These are phyloP conservation scores for Tetratostichococcus sp. DNA, from an alignment of 139 green algal species.

Conservation along the genomic window DNA sequence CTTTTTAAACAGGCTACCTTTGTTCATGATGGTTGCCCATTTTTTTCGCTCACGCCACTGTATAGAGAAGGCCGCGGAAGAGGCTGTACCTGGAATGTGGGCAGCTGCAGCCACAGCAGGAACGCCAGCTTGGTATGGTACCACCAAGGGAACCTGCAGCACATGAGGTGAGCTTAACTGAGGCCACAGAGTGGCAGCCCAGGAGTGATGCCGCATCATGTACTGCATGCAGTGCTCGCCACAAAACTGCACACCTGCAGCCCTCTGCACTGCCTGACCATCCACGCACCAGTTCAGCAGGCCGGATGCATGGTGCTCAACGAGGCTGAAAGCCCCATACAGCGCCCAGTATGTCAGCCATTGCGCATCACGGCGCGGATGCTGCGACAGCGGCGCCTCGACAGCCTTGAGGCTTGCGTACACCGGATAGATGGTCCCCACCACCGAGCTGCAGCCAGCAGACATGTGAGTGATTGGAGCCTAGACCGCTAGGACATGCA, in stretches of 20 bases:
- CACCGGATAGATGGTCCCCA: background rate
- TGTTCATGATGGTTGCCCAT: too few species aligned
- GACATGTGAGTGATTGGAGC: too few species aligned
- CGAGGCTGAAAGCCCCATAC: background rate
- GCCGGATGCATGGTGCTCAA: background rate
- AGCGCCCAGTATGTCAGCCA: slow-evolving; percentile 2
- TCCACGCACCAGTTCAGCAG: slow-evolving; percentile 2
- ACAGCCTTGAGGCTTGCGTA: slow-evolving; percentile 3
- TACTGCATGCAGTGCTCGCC: too few species aligned
- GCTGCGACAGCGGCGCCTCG: background rate
- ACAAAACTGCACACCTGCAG: too few species aligned
- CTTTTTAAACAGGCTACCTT: too few species aligned
- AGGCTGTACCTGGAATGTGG: background rate
- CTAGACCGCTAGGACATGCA: too few species aligned
- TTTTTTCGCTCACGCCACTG: too few species aligned
- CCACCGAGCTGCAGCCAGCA: slow-evolving; percentile 1
- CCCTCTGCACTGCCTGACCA: too few species aligned
- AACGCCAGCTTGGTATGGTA: background rate
- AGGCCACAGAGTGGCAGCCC: too few species aligned
- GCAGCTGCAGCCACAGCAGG: slow-evolving; percentile 2
- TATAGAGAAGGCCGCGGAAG: too few species aligned
- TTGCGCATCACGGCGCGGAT: background rate
- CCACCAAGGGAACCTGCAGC: background rate
- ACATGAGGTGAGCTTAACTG: too few species aligned
- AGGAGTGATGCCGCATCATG: too few species aligned